phyloP scores from a whole-genome alignment of 139 green algal species.

The Zygnema cylindricum region DNA sequence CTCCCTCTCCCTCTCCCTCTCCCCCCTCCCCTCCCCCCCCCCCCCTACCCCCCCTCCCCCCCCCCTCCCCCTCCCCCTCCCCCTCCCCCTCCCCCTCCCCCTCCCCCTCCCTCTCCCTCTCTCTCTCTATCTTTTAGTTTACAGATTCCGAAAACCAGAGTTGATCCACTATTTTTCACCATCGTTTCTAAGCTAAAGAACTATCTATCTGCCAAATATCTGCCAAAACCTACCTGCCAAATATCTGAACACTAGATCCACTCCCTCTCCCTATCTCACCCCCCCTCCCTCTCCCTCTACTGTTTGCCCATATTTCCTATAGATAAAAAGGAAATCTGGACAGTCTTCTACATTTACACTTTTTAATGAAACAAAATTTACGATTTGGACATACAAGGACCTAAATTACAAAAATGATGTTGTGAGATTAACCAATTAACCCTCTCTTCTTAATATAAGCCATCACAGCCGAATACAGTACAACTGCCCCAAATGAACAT shows the following conservation, averaged over 20 bases:
- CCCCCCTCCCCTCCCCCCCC: background rate
- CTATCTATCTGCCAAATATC: background rate
- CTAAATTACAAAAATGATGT: too few species aligned
- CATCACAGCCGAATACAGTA: background rate
- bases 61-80: background rate
- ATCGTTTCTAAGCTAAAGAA: background rate
- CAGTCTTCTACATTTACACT: too few species aligned
- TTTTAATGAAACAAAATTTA: too few species aligned
- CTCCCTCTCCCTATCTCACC: background rate
- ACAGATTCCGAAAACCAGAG: background rate
- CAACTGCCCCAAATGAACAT: background rate
- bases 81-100: too few species aligned
- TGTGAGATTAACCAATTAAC: slow-evolving; percentile 1
- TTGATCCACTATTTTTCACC: background rate
- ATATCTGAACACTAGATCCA: background rate
- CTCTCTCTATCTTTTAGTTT: background rate
- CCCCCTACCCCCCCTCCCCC: background rate
- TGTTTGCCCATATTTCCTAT: too few species aligned
- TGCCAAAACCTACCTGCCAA: background rate
- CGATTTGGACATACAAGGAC: too few species aligned
- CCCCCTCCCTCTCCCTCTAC: too few species aligned
- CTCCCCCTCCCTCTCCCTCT: background rate
- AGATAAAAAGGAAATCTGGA: too few species aligned
- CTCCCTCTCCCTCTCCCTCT: background rate
- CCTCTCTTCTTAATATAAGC: background rate